These are phyloP conservation scores for Zizania palustris DNA, from an alignment of 202 grass and related monocot genomes.

Conservation along the genomic window DNA sequence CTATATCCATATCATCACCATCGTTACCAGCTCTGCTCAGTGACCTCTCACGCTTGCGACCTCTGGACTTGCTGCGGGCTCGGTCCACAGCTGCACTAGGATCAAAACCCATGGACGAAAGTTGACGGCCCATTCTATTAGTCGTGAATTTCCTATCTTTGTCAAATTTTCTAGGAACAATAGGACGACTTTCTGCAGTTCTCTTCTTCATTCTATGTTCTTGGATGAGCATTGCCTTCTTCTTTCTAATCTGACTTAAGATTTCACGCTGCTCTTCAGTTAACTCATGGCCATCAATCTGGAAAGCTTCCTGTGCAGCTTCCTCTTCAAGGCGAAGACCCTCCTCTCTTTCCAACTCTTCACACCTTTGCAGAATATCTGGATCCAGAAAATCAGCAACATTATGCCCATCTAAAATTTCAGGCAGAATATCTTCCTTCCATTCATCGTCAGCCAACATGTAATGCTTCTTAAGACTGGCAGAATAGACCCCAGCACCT, in stretches of 20 bases:
- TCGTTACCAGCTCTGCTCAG: constrained; percentile 49
- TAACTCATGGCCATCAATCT: constrained; percentile 74
- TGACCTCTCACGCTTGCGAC: constrained; percentile 84
- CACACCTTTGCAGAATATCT: constrained; percentile 77
- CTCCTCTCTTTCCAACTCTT: constrained; percentile 89
- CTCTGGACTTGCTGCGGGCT: constrained; percentile 50
- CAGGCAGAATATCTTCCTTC: constrained; percentile 89
- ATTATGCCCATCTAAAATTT: constrained; percentile 93
- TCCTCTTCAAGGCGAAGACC: constrained; percentile 70
- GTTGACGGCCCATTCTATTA: constrained; percentile 70
- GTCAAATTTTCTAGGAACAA: constrained; percentile 91
- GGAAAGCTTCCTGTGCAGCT: constrained; percentile 62
- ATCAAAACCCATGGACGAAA: constrained; percentile 67
- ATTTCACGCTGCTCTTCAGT: constrained; percentile 64
- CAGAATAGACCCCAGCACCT: constrained; percentile 94
- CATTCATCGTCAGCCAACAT: constrained; percentile 82
- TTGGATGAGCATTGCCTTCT: constrained; percentile 76
- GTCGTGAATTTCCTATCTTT: constrained; percentile 87
- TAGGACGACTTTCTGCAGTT: constrained; percentile 88
- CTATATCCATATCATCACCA: constrained; percentile 73
- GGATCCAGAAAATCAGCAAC: constrained; percentile 94
- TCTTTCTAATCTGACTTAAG: constrained; percentile 75
- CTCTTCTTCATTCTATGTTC: constrained; percentile 93
- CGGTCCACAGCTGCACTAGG: constrained; percentile 63
- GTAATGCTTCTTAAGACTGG: constrained; percentile 81